A percentile compares a stretch with the other conserved stretches of the same genome.
Evolutionary conservation across 2,329 filamentous ascomycete genomes (phyloP).

Genomic region (Bipolaris oryzae): DNA sequence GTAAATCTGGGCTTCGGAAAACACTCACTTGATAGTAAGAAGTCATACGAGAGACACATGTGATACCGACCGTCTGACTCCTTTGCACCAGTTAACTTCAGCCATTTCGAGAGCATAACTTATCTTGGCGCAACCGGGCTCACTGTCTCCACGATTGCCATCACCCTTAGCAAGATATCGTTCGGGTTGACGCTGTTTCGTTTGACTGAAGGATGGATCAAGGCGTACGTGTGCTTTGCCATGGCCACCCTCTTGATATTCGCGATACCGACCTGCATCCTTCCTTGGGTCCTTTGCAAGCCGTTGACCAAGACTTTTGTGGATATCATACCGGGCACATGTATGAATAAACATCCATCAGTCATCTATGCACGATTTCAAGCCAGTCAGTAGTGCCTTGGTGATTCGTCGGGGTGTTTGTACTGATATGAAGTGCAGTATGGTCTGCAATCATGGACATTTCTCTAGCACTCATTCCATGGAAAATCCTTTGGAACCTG

Average conservation of each 20-base stretch:
- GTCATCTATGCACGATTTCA: slow-evolving; percentile 11
- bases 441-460: slow-evolving; percentile 23
- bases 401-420: neutral
- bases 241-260: slow-evolving; percentile 13
- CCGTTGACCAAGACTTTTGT: slow-evolving; percentile 15
- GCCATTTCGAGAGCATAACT: slow-evolving; percentile 7
- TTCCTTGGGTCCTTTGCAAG: slow-evolving; percentile 14
- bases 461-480: slow-evolving; percentile 16
- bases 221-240: slow-evolving; percentile 13
- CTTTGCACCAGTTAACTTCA: neutral
- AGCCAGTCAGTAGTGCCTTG: slow-evolving; percentile 4
- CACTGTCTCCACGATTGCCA: slow-evolving; percentile 1
- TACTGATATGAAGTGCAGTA: slow-evolving; percentile 10
- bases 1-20: slow-evolving; percentile 9
- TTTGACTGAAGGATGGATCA: slow-evolving; percentile 16
- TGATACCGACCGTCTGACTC: neutral
- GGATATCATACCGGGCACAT: slow-evolving; percentile 11
- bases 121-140: slow-evolving; percentile 9
- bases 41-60: neutral
- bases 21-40: slow-evolving; percentile 10
- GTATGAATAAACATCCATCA: slow-evolving; percentile 11
- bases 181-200: slow-evolving; percentile 19
- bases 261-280: slow-evolving; percentile 7
- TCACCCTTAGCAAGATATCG: slow-evolving; percentile 19
- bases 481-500: slow-evolving; percentile 15